phyloP scores from a whole-genome alignment of 2,329 filamentous ascomycete species.

The Tolypocladium tundrense region DNA sequence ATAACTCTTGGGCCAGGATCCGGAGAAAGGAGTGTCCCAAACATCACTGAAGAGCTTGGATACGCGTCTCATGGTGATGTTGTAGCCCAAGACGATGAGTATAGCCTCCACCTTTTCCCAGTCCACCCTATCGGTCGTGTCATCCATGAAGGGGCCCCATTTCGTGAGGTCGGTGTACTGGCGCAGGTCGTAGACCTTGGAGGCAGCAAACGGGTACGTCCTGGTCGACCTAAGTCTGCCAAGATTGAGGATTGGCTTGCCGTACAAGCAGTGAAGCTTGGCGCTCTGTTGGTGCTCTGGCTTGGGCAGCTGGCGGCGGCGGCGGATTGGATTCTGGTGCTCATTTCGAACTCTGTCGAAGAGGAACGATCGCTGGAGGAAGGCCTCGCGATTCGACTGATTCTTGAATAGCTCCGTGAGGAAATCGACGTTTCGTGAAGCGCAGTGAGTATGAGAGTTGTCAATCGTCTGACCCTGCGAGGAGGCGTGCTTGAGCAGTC shows the following conservation, averaged over 20 bases:
- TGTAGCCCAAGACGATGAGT: conserved; percentile 57
- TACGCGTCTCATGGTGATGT: conserved; percentile 41
- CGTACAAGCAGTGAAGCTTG: conserved; percentile 60
- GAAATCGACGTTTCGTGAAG: conserved; percentile 37
- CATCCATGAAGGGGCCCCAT: conserved; percentile 65
- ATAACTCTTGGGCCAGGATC: conserved; percentile 42
- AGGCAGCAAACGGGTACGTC: conserved; percentile 52
- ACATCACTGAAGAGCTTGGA: conserved; percentile 37
- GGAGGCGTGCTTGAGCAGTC: conserved; percentile 34
- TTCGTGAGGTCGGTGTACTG: conserved; percentile 49
- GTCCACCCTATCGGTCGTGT: conserved; percentile 53
- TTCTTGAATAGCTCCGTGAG: conserved; percentile 34
- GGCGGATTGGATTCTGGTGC: conserved; percentile 7
- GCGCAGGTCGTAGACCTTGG: conserved; percentile 64
- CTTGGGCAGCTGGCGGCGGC: not conserved
- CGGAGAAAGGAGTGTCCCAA: conserved; percentile 47
- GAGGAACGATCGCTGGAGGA: conserved; percentile 55
- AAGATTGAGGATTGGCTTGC: conserved; percentile 41
- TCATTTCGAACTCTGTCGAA: conserved; percentile 45
- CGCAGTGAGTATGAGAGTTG: conserved; percentile 23
- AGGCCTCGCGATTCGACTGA: conserved; percentile 42
- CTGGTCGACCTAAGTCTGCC: conserved; percentile 23
- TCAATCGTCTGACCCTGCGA: conserved; percentile 18
- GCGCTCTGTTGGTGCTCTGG: conserved; percentile 52
- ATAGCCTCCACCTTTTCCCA: conserved; percentile 75